Conservation (phyloP, 2,329 filamentous ascomycete species). For the Fusarium sp. region DNA sequence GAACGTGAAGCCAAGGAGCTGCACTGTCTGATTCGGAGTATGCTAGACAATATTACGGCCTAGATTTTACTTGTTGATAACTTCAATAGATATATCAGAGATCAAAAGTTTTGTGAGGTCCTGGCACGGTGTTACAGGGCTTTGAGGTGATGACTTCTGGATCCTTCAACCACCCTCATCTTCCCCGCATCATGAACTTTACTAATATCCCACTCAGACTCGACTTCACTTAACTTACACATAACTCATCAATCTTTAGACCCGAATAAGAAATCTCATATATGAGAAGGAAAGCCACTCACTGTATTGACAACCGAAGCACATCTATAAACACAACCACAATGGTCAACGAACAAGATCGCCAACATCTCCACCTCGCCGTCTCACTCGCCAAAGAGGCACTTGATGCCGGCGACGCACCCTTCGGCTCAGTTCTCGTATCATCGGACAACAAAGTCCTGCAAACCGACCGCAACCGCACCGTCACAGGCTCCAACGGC, state of each 20-base stretch:
- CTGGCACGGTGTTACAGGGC: neutral
- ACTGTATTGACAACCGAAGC: neutral
- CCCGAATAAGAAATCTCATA: neutral
- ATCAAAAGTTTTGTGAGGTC: neutral
- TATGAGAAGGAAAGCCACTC: neutral
- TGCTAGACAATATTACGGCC: neutral
- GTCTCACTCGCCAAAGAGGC: conserved; percentile 54
- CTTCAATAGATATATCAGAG: neutral
- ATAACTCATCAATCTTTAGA: conserved; percentile 6
- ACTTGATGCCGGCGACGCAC: conserved; percentile 54
- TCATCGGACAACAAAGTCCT: conserved; percentile 46
- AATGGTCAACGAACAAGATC: conserved; percentile 34
- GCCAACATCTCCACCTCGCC: conserved; percentile 34
- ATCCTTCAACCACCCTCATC: conserved; percentile 3
- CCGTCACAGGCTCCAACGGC: conserved; percentile 47
- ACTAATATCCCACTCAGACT: neutral
- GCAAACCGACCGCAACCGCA: conserved; percentile 54
- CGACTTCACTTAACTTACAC: conserved; percentile 1
- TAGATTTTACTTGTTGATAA: neutral
- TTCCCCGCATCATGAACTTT: conserved; percentile 38
- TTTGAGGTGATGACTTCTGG: neutral
- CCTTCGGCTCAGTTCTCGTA: conserved; percentile 56
- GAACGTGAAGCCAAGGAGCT: neutral
- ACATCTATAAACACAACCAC: neutral
- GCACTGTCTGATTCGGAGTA: neutral